phyloP scores from a whole-genome alignment of 768 basidiomycete species.

The Neoboletus brunneissimus region DNA sequence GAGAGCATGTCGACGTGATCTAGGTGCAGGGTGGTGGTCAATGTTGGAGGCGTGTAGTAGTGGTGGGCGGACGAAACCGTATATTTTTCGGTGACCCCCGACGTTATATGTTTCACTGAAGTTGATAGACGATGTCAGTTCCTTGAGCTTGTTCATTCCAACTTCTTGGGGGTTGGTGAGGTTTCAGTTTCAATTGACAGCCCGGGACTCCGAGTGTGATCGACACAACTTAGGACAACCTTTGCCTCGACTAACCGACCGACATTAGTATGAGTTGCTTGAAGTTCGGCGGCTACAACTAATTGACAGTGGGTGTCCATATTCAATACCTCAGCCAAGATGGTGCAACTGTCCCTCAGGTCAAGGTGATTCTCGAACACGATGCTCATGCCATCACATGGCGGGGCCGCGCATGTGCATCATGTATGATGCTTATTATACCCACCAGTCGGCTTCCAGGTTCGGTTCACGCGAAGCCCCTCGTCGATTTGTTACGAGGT shows the following conservation, averaged over 20 bases:
- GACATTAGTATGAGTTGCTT: no score
- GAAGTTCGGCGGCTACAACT: neutral
- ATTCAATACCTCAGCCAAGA: neutral
- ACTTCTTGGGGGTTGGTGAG: no score
- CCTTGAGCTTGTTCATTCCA: constrained; percentile 9
- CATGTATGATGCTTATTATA: neutral
- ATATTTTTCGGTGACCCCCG: constrained; percentile 14
- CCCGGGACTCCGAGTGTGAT: no score
- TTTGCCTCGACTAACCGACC: neutral
- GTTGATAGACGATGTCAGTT: constrained; percentile 15
- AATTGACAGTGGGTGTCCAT: neutral
- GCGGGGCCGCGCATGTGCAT: no score
- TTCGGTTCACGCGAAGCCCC: neutral
- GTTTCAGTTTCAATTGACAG: no score
- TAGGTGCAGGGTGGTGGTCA: constrained; percentile 2
- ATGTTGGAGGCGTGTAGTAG: neutral
- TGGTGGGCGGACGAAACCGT: constrained; percentile 9
- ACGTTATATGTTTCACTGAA: constrained; percentile 15
- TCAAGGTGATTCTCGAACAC: neutral
- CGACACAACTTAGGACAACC: neutral
- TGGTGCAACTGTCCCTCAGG: neutral
- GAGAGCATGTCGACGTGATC: constrained; percentile 6
- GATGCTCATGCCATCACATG: no score
- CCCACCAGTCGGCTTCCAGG: neutral
- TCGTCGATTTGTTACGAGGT: neutral